Evolutionary conservation across 495 filamentous ascomycete genomes (phyloP).

Genomic region (Lichenothelia convexa): DNA sequence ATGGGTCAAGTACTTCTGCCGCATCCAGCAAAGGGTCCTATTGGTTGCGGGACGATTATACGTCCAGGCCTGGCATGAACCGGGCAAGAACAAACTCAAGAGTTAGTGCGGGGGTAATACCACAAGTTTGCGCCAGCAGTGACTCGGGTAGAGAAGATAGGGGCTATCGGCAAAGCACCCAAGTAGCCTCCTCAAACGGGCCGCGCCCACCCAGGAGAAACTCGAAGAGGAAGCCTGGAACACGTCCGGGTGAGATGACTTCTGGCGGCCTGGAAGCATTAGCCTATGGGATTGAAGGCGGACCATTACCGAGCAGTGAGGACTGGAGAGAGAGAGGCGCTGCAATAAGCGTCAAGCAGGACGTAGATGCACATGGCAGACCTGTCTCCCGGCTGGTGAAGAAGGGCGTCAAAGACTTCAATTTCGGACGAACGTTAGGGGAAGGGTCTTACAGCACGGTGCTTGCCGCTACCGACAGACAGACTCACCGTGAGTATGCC

Average conservation of each 20-base stretch:
- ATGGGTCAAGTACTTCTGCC: constrained; percentile 19
- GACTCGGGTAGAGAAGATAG: no score
- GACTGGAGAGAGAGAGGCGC: constrained; percentile 94
- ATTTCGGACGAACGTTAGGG: constrained; percentile 77
- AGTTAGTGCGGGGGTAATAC: constrained; percentile 39
- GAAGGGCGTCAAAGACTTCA: constrained; percentile 94
- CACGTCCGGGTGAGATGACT: constrained; percentile 20
- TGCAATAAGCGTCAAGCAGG: constrained; percentile 57
- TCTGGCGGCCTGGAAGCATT: no score
- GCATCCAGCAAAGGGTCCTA: constrained; percentile 15
- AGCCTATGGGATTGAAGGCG: constrained; percentile 45
- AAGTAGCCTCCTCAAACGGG: constrained; percentile 39
- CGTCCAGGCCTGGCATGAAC: constrained; percentile 38
- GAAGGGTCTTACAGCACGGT: constrained; percentile 99
- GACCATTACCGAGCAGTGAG: constrained; percentile 52
- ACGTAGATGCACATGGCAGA: constrained; percentile 67
- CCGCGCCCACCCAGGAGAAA: constrained; percentile 41
- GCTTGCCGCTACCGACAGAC: constrained; percentile 80
- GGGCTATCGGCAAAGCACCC: no score
- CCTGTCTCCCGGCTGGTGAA: constrained; percentile 70
- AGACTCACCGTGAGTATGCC: constrained; percentile 90
- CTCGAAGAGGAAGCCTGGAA: constrained; percentile 36
- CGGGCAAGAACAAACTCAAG: constrained; percentile 41
- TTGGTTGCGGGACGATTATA: constrained; percentile 31
- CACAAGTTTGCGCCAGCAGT: no score